Evolutionary conservation across 139 green algal genomes (phyloP).

Genomic region (Penium margaritaceum): DNA sequence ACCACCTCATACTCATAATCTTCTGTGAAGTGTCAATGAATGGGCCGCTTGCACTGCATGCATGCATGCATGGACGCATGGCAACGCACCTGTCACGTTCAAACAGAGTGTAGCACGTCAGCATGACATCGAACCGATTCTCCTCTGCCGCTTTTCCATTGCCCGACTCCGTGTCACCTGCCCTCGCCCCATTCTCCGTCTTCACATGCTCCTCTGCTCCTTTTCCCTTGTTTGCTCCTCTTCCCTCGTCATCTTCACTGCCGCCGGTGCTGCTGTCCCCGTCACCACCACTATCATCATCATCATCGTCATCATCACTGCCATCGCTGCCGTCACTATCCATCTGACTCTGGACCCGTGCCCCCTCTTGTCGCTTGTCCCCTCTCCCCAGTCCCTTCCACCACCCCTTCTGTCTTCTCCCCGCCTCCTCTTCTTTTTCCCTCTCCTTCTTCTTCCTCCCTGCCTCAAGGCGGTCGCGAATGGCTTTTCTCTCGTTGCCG

Average conservation of each 20-base stretch:
- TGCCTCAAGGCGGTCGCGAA: slow-evolving; percentile 38
- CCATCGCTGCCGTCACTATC: too few species aligned
- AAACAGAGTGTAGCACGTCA: slow-evolving; percentile 84
- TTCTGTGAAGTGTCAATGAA: too few species aligned
- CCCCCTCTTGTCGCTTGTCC: not conserved
- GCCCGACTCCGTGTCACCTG: not conserved
- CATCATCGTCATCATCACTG: not conserved
- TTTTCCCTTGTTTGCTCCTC: not conserved
- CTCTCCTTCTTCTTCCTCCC: not conserved
- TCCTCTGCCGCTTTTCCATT: not conserved
- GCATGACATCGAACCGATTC: slow-evolving; percentile 71
- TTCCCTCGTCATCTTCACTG: too few species aligned
- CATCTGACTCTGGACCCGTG: too few species aligned
- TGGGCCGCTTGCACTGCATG: too few species aligned
- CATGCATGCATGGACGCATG: too few species aligned
- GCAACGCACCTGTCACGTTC: slow-evolving; percentile 72
- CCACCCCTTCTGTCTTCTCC: not conserved
- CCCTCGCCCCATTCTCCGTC: not conserved
- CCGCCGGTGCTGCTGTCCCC: not conserved
- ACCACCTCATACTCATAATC: too few species aligned
- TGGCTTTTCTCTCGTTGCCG: slow-evolving; percentile 56
- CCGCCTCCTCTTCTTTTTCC: not conserved
- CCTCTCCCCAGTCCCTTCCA: not conserved
- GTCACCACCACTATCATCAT: too few species aligned
- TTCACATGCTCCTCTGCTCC: not conserved